These are phyloP conservation scores for Candida ortonii DNA, from an alignment of 805 yeast species.

Conservation along the genomic window DNA sequence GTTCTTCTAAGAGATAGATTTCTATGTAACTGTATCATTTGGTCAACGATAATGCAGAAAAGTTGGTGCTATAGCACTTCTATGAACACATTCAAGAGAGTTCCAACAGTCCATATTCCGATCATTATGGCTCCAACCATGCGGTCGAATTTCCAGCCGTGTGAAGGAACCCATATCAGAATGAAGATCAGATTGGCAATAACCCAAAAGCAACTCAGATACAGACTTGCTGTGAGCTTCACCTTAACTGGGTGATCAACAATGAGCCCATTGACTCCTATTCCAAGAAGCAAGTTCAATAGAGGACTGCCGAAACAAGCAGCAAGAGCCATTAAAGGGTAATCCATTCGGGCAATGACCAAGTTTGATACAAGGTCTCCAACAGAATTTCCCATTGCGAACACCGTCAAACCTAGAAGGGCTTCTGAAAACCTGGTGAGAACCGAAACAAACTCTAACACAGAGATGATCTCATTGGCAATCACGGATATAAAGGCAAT, in stretches of 20 bases:
- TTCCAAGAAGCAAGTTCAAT: conserved; percentile 70
- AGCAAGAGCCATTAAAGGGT: conserved; percentile 86
- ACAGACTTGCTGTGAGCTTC: conserved; percentile 36
- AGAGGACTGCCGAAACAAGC: conserved; percentile 96
- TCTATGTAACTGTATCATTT: not conserved
- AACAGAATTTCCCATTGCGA: conserved; percentile 89
- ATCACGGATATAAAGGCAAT: conserved; percentile 66
- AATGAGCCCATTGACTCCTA: conserved; percentile 71
- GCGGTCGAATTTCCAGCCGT: conserved; percentile 41
- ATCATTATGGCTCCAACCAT: conserved; percentile 39
- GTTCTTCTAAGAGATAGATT: conserved; percentile 31
- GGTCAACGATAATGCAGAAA: not conserved
- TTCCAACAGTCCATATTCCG: conserved; percentile 40
- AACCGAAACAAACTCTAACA: conserved; percentile 59
- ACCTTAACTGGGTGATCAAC: conserved; percentile 32
- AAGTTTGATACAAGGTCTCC: conserved; percentile 87
- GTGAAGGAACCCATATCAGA: conserved; percentile 38
- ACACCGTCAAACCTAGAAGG: conserved; percentile 78
- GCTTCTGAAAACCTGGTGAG: conserved; percentile 68
- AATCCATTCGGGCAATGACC: conserved; percentile 77
- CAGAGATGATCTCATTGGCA: conserved; percentile 67
- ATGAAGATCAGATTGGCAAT: conserved; percentile 38
- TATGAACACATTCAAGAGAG: conserved; percentile 31
- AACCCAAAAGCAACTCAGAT: conserved; percentile 42
- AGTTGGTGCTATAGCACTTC: conserved; percentile 22